Evolutionary conservation across 1,284 basidiomycete genomes (phyloP), one percentile per base, ranked within the genome.

Genomic region (Trichosporon sp.): DNA sequence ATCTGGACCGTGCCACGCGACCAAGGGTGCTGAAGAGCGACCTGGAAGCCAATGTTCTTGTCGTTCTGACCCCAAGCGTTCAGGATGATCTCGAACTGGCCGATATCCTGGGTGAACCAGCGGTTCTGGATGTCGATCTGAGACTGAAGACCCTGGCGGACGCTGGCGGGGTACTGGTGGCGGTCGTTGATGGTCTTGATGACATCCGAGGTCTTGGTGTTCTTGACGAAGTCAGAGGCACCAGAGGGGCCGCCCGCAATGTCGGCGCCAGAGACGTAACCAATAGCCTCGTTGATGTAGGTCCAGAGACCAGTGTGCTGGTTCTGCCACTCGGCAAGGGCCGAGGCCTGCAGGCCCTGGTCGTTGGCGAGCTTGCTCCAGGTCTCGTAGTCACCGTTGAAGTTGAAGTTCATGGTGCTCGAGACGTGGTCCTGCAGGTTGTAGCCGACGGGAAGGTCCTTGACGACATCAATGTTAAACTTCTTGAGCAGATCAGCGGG

Each of bases 161-260:
- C 79, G n/a, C 63, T 68, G 19, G 61, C 54, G 16, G 79, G 79
- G 8, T 80, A 71, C n/a, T 62, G 60, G 32, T 74, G 67, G 69
- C 73, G 73, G 19, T 65, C 66, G 21, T 72, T 69, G 68, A 92
- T 89, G 74, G 91, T 88, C 27, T 31, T 54, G 49, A 54, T 29
- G 16, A 54, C 25, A 6, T 54, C 49, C 49, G 49, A 29, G 49
- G 49, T 19, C 49, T 86, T 84, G 21, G 91, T 87, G 32, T 29
- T 27, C 23, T 56, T 44, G 19, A 54, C 56, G 14, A 60, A 44
- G 14, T 59, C 33, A n/a, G 70, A 87, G 86, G 71, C 87, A 85
- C 69, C 61, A 23, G 36, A 59, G 21, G 23, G 36, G 16, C 31
- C 59, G 16, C 84, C 84, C 69, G 84, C 83, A 14, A 87, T 81